A percentile compares a stretch with the other conserved stretches of the same genome.
Evolutionary conservation across 2,329 filamentous ascomycete species (phyloP).

Genomic region (Rhinocladiella mackenziei): DNA sequence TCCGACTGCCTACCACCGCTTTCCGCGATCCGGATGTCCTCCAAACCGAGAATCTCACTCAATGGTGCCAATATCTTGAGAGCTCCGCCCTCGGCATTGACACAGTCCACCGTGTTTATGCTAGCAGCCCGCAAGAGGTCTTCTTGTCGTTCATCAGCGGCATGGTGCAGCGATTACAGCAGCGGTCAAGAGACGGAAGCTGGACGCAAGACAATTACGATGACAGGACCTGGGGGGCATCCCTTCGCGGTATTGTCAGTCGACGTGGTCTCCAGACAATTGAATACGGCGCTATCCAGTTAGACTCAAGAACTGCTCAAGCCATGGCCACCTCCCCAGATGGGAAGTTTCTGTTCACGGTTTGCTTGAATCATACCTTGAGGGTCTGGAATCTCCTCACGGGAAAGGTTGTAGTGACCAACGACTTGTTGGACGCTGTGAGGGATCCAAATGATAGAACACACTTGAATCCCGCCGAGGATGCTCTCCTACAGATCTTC

Average conservation of each 20-base stretch:
- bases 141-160: constrained; percentile 62
- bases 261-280: constrained; percentile 44
- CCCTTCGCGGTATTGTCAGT: constrained; percentile 45
- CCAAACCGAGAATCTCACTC: constrained; percentile 71
- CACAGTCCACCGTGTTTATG: constrained; percentile 70
- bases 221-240: constrained; percentile 48
- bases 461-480: constrained; percentile 73
- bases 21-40: constrained; percentile 64
- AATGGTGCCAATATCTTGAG: constrained; percentile 60
- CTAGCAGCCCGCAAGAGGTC: constrained; percentile 67
- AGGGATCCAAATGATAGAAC: constrained; percentile 67
- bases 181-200: constrained; percentile 50
- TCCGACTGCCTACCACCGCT: constrained; percentile 77
- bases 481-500: constrained; percentile 70
- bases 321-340: constrained; percentile 45
- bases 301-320: constrained; percentile 44
- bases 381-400: constrained; percentile 85
- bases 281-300: constrained; percentile 39
- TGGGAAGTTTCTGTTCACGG: constrained; percentile 61
- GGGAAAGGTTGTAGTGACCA: constrained; percentile 70
- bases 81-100: constrained; percentile 70
- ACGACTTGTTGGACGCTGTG: constrained; percentile 70
- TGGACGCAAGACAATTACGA: constrained; percentile 48
- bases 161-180: constrained; percentile 62
- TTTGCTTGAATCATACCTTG: constrained; percentile 83